phyloP scores from a whole-genome alignment of 768 basidiomycete genomes.

The Grammothele lineata region DNA sequence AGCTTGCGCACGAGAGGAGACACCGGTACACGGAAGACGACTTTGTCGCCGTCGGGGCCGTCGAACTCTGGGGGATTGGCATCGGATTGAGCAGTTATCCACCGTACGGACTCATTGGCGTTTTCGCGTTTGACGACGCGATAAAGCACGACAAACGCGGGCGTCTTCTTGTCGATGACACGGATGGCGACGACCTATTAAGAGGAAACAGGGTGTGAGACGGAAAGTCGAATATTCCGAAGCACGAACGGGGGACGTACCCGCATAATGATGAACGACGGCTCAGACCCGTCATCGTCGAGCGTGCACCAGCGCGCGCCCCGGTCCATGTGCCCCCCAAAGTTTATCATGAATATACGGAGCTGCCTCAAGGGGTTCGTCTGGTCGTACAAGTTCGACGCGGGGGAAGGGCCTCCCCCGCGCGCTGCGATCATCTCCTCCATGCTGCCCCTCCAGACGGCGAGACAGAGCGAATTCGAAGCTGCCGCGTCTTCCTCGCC shows the following conservation, averaged over 20 bases:
- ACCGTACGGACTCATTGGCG: background rate
- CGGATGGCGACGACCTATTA: constrained; percentile 6
- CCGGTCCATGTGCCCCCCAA: constrained; percentile 3
- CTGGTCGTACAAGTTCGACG: too few relatives aligned
- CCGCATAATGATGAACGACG: constrained; percentile 7
- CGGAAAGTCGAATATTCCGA: background rate
- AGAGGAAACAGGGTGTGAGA: too few relatives aligned
- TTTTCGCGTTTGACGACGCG: background rate
- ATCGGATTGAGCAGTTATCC: background rate
- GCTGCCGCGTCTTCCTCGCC: too few relatives aligned
- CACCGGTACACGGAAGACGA: too few relatives aligned
- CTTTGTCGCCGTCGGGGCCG: background rate
- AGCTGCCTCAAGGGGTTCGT: constrained; percentile 8
- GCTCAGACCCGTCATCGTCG: constrained; percentile 3
- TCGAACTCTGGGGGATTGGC: background rate
- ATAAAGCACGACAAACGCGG: constrained; percentile 11
- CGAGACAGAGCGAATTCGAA: too few relatives aligned
- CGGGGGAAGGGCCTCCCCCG: too few relatives aligned
- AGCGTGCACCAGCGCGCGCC: constrained; percentile 4
- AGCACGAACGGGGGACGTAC: background rate
- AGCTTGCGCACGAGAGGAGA: constrained; percentile 29
- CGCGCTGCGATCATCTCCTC: background rate
- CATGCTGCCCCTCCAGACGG: background rate
- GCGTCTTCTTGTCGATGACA: constrained; percentile 3
- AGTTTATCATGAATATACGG: constrained; percentile 3